Percentiles rank a stretch among this genome's conserved stretches.
Evolutionary conservation across 495 filamentous ascomycete genomes (phyloP).

Genomic region (Amniculicola lignicola): DNA sequence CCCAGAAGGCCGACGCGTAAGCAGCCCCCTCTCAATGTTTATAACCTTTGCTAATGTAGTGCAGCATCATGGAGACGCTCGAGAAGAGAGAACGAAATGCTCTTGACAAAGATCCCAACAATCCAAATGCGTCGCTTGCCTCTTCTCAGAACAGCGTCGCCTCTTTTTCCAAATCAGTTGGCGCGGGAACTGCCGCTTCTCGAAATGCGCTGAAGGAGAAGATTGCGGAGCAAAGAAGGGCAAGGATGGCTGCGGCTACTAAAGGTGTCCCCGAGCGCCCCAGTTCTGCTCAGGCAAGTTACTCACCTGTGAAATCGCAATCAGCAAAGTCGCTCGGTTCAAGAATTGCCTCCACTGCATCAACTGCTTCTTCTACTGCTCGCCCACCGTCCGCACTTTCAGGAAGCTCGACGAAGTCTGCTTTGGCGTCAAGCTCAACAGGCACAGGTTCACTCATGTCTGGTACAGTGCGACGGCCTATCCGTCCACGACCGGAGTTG

Average conservation of each 20-base stretch:
- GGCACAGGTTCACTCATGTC: conserved; percentile 53
- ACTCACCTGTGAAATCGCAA: conserved; percentile 53
- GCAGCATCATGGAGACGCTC: conserved; percentile 68
- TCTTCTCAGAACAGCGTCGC: conserved; percentile 38
- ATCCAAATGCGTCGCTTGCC: conserved; percentile 59
- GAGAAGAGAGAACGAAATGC: conserved; percentile 70
- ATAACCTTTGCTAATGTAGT: conserved; percentile 36
- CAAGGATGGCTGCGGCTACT: conserved; percentile 49
- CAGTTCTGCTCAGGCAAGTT: conserved; percentile 68
- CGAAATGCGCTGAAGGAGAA: conserved; percentile 67
- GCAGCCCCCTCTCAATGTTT: conserved; percentile 34
- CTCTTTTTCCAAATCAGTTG: conserved; percentile 48
- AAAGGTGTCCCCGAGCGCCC: conserved; percentile 65
- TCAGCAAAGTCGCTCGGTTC: conserved; percentile 39
- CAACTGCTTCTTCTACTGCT: conserved; percentile 29
- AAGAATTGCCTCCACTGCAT: conserved; percentile 32
- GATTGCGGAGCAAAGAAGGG: conserved; percentile 79
- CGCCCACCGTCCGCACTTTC: conserved; percentile 32
- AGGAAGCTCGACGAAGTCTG: conserved; percentile 25
- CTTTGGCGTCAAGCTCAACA: conserved; percentile 20
- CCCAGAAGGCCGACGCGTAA: conserved; percentile 69
- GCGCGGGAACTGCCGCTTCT: conserved; percentile 47
- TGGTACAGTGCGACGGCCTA: conserved; percentile 57
- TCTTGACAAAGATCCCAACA: conserved; percentile 73
- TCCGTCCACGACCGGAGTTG: conserved; percentile 48